phyloP scores from a whole-genome alignment of 257 asterid species.

The Voacanga thouarsii region DNA sequence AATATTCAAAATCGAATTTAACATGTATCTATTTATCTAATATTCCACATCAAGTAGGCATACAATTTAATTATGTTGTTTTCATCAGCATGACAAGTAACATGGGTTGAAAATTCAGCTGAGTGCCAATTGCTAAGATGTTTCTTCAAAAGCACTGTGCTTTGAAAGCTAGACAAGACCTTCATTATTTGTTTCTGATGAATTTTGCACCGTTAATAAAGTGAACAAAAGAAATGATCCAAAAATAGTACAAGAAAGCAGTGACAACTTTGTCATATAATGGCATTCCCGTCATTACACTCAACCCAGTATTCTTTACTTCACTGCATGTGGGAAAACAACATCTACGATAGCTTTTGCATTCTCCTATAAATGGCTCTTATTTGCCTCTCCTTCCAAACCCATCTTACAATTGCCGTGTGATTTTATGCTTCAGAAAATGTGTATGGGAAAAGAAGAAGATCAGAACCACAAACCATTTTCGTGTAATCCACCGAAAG shows the following conservation, averaged over 20 bases:
- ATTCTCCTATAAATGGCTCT: slow-evolving; percentile 25
- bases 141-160: not conserved
- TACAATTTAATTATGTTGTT: not conserved
- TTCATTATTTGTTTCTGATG: not conserved
- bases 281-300: slow-evolving; percentile 29
- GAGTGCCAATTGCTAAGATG: not conserved
- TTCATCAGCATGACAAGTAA: not conserved
- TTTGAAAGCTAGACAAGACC: not conserved
- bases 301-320: not conserved
- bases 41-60: not conserved
- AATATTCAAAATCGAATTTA: not conserved
- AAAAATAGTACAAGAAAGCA: not conserved
- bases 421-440: slow-evolving; percentile 5
- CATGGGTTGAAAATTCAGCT: not conserved
- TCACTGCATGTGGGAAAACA: slow-evolving; percentile 15
- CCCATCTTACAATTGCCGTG: not conserved
- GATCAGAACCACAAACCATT: slow-evolving; percentile 11
- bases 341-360: not conserved
- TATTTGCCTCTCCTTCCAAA: not conserved
- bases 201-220: slow-evolving; percentile 6
- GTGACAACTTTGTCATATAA: slow-evolving; percentile 24
- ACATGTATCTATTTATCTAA: too few relatives aligned
- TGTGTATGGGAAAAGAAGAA: slow-evolving; percentile 42
- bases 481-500: not conserved
- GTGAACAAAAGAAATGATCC: not conserved